A percentile compares a stretch with the other conserved stretches of the same genome.
Conservation (phyloP, 495 filamentous ascomycete species). For the Cercophora newfieldiana region DNA sequence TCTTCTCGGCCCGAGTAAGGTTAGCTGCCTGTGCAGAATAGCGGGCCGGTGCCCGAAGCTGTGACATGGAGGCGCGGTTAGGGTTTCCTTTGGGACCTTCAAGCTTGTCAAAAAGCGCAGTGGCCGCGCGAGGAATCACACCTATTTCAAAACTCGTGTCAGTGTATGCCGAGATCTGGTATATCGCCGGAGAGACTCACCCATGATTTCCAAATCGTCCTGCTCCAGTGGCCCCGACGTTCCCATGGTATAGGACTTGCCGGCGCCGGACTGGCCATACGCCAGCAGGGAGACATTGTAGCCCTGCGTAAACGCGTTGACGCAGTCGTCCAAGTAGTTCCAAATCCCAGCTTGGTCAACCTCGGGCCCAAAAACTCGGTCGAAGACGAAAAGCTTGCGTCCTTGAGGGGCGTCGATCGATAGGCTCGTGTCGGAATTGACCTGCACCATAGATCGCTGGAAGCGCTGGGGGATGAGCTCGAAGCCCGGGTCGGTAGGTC, state of each 20-base stretch:
- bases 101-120: slow-evolving; percentile 84
- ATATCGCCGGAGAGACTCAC: slow-evolving; percentile 63
- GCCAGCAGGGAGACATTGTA: slow-evolving; percentile 99
- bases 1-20: slow-evolving; percentile 60
- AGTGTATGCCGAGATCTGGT: too few relatives aligned
- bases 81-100: slow-evolving; percentile 55
- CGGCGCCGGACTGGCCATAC: slow-evolving; percentile 99
- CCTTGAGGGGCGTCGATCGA: slow-evolving; percentile 89
- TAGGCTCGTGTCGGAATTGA: slow-evolving; percentile 78
- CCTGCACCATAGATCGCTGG: slow-evolving; percentile 88
- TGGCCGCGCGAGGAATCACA: slow-evolving; percentile 89
- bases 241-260: slow-evolving; percentile 99
- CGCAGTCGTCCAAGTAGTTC: slow-evolving; percentile 91
- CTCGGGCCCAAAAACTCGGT: slow-evolving; percentile 86
- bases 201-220: slow-evolving; percentile 71
- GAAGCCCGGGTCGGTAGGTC: slow-evolving; percentile 82
- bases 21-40: slow-evolving; percentile 64
- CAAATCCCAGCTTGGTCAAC: slow-evolving; percentile 87
- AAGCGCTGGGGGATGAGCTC: slow-evolving; percentile 96
- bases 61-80: slow-evolving; percentile 68
- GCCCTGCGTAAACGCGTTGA: slow-evolving; percentile 87
- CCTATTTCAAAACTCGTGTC: slow-evolving; percentile 55
- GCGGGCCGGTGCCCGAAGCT: slow-evolving; percentile 76
- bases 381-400: slow-evolving; percentile 92
- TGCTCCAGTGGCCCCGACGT: slow-evolving; percentile 88